Base-by-base conservation (phyloP, 805 yeast genomes). In the Wickerhamomyces strasburgensis region DNA sequence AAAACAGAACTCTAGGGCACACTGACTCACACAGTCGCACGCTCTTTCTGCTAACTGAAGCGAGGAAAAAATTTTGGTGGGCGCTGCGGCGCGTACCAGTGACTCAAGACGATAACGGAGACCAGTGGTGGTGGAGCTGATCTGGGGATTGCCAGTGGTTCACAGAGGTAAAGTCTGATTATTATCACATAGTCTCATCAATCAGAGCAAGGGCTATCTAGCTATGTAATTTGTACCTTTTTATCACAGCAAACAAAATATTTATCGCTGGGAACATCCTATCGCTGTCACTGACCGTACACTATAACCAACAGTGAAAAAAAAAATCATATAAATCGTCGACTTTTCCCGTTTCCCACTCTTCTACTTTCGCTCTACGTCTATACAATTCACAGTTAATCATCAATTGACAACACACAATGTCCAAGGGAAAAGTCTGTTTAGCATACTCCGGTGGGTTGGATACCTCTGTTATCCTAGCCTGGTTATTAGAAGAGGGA, bases 361-460 rank as follows among this genome's bases (percentile, higher is more conserved):
- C 25, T 21, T 21, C 25, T 21, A n/a, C n/a, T n/a, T n/a, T n/a
- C n/a, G n/a, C n/a, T n/a, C n/a, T n/a, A n/a, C n/a, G n/a, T n/a
- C n/a, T n/a, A n/a, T n/a, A n/a, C n/a, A n/a, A n/a, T n/a, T 21
- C 11, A 7, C 25, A 8, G 25, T 21, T 7, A 21, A 8, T 11
- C 10, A 21, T 21, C 11, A 11, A 8, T 21, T 21, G 11, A 21
- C 11, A 7, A 21, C 25, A 21, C 25, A 21, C 25, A 21, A 89
- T 89, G 97, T 82, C 95, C 35, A 90, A 93, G 68, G 98, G 98
- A 61, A 90, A 90, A 72, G 98, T 93, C 64, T 93, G 98, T 77
- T 78, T 93, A 64, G 98, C 98, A 39, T 93, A 93, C 73, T 93
- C 98, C 35, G 98, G 98, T 57, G 98, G 98, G 72, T 77, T 93